phyloP scores from a whole-genome alignment of 208 protist genomes.

The Trypanosoma rangeli region DNA sequence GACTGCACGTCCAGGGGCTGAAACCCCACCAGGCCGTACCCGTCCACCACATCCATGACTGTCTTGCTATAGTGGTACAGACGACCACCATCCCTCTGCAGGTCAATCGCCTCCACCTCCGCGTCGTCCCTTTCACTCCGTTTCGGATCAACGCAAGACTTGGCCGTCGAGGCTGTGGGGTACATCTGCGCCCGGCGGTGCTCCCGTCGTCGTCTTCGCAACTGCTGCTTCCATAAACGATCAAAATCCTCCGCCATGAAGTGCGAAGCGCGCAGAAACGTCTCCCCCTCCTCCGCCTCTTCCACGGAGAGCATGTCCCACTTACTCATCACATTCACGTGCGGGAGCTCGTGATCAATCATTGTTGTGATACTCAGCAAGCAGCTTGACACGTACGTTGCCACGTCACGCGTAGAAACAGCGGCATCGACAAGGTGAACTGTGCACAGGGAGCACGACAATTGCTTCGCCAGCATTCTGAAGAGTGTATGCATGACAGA shows the following conservation, averaged over 20 bases:
- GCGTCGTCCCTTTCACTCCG: slow-evolving; percentile 20
- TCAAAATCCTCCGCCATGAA: slow-evolving; percentile 85
- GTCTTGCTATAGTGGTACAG: slow-evolving; percentile 77
- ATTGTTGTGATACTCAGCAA: slow-evolving; percentile 95
- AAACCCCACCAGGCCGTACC: slow-evolving; percentile 95
- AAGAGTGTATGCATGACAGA: slow-evolving; percentile 87
- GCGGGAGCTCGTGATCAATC: slow-evolving; percentile 95
- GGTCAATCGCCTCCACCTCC: slow-evolving; percentile 51
- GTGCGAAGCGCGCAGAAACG: slow-evolving; percentile 50
- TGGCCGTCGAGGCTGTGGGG: slow-evolving; percentile 22
- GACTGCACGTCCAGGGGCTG: slow-evolving; percentile 84
- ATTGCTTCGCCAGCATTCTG: slow-evolving; percentile 51
- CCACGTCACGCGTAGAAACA: slow-evolving; percentile 93
- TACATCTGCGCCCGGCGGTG: slow-evolving; percentile 47
- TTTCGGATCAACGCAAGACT: slow-evolving; percentile 33
- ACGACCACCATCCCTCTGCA: slow-evolving; percentile 61
- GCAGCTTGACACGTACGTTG: slow-evolving; percentile 95
- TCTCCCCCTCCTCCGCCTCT: slow-evolving; percentile 82
- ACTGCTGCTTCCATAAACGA: slow-evolving; percentile 69
- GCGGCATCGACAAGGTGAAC: slow-evolving; percentile 96
- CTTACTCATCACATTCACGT: slow-evolving; percentile 98
- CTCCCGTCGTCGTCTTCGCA: slow-evolving; percentile 44
- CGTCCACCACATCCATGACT: slow-evolving; percentile 93
- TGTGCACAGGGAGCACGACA: slow-evolving; percentile 77
- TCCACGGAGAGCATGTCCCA: slow-evolving; percentile 88